Evolutionary conservation across 805 yeast species (phyloP).

Genomic region (Saccharomycopsis capsularis): DNA sequence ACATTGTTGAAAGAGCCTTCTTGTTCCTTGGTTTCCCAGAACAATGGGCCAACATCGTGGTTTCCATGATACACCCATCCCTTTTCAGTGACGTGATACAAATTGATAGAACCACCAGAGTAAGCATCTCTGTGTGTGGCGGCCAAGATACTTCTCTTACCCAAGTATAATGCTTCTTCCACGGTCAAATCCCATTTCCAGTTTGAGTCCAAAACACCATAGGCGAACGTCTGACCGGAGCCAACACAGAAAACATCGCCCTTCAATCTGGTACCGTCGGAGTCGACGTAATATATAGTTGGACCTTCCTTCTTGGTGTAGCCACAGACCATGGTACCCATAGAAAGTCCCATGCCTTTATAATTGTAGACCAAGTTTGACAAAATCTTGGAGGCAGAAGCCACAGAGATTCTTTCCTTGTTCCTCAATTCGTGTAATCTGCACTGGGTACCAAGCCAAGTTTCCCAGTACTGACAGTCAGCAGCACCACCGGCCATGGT

Average conservation of each 20-base stretch:
- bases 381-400: slow-evolving; percentile 93
- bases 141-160: slow-evolving; percentile 92
- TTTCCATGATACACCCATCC: slow-evolving; percentile 98
- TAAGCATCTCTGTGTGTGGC: slow-evolving; percentile 98
- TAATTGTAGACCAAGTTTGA: slow-evolving; percentile 85
- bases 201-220: slow-evolving; percentile 93
- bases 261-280: slow-evolving; percentile 91
- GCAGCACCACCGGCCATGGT: slow-evolving; percentile 99
- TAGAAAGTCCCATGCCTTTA: slow-evolving; percentile 96
- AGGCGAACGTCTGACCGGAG: slow-evolving; percentile 98
- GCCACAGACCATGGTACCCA: slow-evolving; percentile 99
- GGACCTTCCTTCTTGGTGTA: slow-evolving; percentile 94
- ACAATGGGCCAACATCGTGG: slow-evolving; percentile 80
- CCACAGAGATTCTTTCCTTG: slow-evolving; percentile 90
- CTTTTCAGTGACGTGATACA: slow-evolving; percentile 84
- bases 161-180: slow-evolving; percentile 90
- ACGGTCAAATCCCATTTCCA: slow-evolving; percentile 86
- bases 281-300: slow-evolving; percentile 89
- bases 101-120: slow-evolving; percentile 93
- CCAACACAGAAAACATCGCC: slow-evolving; percentile 97
- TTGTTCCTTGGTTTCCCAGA: slow-evolving; percentile 84
- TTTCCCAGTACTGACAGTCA: slow-evolving; percentile 98
- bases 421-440: slow-evolving; percentile 90
- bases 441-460: slow-evolving; percentile 97
- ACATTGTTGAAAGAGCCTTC: slow-evolving; percentile 90